A percentile compares a stretch with the other conserved stretches of the same genome.
These are phyloP conservation scores for Cyanodermella asteris DNA, from an alignment of 2,329 filamentous ascomycete genomes.

Conservation along the genomic window DNA sequence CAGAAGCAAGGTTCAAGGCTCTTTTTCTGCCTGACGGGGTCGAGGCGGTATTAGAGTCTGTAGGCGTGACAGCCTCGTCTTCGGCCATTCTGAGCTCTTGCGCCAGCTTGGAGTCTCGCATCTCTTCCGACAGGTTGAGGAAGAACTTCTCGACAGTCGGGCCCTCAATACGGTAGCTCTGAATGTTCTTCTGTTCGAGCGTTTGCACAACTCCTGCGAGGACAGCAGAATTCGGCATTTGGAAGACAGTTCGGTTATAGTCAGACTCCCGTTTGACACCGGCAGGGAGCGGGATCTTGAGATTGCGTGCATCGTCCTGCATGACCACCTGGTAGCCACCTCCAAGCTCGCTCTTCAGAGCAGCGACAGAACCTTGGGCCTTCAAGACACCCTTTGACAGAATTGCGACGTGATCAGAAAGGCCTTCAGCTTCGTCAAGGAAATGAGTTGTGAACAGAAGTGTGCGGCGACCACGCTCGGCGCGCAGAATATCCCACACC, in stretches of 20 bases:
- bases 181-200: conserved; percentile 44
- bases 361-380: conserved; percentile 11
- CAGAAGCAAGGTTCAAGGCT: conserved; percentile 1
- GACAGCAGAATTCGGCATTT: not conserved
- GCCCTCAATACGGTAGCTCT: conserved; percentile 65
- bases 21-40: not conserved
- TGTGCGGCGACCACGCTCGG: conserved; percentile 52
- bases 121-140: conserved; percentile 59
- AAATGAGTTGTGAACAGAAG: conserved; percentile 76
- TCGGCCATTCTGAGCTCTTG: too few species aligned
- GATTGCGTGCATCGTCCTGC: conserved; percentile 10
- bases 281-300: conserved; percentile 5
- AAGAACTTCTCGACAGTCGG: conserved; percentile 91
- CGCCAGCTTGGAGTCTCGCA: too few species aligned
- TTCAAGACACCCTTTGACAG: conserved; percentile 58
- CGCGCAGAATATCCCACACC: conserved; percentile 71
- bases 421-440: conserved; percentile 84
- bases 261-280: not conserved
- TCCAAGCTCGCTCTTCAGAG: conserved; percentile 12
- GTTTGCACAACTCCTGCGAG: conserved; percentile 3
- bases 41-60: too few species aligned
- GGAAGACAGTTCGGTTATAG: not conserved
- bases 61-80: too few species aligned
- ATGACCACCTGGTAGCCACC: conserved; percentile 14
- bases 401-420: conserved; percentile 66